A percentile compares a stretch with the other conserved stretches of the same genome.
These are phyloP conservation scores for Solanum chacoense DNA, from an alignment of 305 asterid genomes.

Conservation along the genomic window DNA sequence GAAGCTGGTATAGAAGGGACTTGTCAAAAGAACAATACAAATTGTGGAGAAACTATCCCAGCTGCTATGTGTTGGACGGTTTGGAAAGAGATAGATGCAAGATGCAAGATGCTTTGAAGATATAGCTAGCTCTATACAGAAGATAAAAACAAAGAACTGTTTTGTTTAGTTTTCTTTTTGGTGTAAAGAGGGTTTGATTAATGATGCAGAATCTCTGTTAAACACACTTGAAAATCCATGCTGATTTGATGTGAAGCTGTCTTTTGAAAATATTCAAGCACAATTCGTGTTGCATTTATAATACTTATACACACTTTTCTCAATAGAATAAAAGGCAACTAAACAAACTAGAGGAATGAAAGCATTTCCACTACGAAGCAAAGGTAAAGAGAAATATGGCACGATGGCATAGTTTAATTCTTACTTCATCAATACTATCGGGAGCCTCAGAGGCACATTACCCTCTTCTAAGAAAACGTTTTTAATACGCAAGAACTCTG, in stretches of 20 bases:
- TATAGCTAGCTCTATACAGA: background rate
- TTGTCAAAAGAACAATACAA: background rate
- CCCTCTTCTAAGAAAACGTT: slow-evolving; percentile 69
- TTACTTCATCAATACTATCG: slow-evolving; percentile 64
- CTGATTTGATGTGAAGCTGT: background rate
- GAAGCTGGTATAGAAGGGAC: background rate
- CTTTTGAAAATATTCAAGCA: background rate
- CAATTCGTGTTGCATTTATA: background rate
- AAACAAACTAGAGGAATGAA: background rate
- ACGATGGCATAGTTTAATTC: background rate
- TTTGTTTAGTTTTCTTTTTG: background rate
- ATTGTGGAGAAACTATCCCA: background rate
- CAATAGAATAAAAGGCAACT: background rate
- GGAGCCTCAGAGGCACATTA: slow-evolving; percentile 40
- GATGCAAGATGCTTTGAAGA: background rate
- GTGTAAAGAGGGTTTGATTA: background rate
- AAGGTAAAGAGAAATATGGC: background rate
- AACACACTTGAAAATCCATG: background rate
- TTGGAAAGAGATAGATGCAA: background rate
- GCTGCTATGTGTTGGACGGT: background rate
- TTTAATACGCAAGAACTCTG: slow-evolving; percentile 58
- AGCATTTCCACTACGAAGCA: background rate
- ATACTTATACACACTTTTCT: background rate
- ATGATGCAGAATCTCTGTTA: background rate
- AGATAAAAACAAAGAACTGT: background rate